Evolutionary conservation across 2,329 filamentous ascomycete genomes (phyloP), one percentile per base, ranked within the genome.

Genomic region (Cercospora citrullina): DNA sequence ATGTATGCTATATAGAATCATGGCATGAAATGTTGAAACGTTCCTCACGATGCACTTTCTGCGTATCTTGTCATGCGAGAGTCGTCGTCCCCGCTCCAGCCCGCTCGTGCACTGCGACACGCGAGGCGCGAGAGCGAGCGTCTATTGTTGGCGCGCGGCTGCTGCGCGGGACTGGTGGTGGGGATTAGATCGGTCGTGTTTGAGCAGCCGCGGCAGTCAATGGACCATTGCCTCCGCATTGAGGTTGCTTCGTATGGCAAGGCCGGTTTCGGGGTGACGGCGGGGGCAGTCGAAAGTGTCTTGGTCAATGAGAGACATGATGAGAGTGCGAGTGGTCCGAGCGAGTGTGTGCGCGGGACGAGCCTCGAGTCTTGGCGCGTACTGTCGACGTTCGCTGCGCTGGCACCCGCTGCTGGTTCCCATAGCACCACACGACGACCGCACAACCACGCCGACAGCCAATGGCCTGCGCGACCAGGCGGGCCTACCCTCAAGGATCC

Each of bases 1-100:
- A 66, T 51, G 59, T 67, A 66, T 72, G 68, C 65, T 66, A 70
- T 57, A 70, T 69, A 71, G 64, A 72, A 68, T 63, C 65, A 64
- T 57, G 63, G 65, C 65, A 71, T 64, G 68, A 65, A 23, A 65
- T 65, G 30, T 30, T 45, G 33, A 65, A 31, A 51, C 33, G 28
- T 58, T 57, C 33, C 45, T 53, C 53, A 28, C 53, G 18, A 28
- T 33, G 26, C 53, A 26, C 36, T 51, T 2, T 33, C 33, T 18
- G 1, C 55, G 28, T 42, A 26, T 33, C 30, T 60, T n/a, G 30
- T 23, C 16, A 39, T 23, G 42, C 5, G 36, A 42, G 36, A 5
- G 36, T 42, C 36, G 16, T 42, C 14, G 33, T 39, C 33, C 33
- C 33, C 33, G 33, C 33, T 39, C 5, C 14, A 16, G 33, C 33